Conservation (phyloP, 208 protist genomes). For the Wallacemonas collosoma region DNA sequence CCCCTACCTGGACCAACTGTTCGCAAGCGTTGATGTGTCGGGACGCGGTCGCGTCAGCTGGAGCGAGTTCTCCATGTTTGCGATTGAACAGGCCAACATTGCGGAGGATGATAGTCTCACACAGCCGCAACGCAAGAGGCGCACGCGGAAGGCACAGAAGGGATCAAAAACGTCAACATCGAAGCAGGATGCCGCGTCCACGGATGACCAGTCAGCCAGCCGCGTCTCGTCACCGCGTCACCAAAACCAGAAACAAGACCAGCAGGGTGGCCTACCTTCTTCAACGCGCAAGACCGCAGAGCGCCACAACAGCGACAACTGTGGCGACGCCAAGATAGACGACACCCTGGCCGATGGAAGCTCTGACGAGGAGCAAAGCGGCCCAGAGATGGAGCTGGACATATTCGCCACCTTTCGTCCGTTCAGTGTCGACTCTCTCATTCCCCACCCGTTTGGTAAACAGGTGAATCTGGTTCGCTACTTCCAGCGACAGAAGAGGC, state of each 20-base stretch:
- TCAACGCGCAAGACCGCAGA: too few species aligned
- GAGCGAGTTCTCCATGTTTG: conserved; percentile 55
- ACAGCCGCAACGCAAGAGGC: background rate
- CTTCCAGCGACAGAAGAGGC: conserved; percentile 25
- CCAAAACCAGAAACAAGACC: too few species aligned
- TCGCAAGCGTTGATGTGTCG: conserved; percentile 42
- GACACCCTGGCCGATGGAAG: background rate
- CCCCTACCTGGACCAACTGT: conserved; percentile 35
- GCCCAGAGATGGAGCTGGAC: conserved; percentile 18
- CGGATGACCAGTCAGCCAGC: too few species aligned
- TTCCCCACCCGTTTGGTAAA: conserved; percentile 22
- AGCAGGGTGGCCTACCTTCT: too few species aligned
- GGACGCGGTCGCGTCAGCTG: conserved; percentile 47
- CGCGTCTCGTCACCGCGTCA: too few species aligned
- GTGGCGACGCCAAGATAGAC: background rate
- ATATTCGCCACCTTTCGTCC: conserved; percentile 30
- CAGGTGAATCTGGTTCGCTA: conserved; percentile 26
- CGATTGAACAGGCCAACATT: conserved; percentile 36
- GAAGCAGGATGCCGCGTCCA: too few species aligned
- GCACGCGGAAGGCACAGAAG: background rate
- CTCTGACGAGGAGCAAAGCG: conserved; percentile 7
- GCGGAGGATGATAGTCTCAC: conserved; percentile 4
- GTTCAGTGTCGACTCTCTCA: conserved; percentile 34
- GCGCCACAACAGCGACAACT: too few species aligned
- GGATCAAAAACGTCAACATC: background rate